Conservation (phyloP, 768 basidiomycete species). For the Amanita pseudoporphyria region DNA sequence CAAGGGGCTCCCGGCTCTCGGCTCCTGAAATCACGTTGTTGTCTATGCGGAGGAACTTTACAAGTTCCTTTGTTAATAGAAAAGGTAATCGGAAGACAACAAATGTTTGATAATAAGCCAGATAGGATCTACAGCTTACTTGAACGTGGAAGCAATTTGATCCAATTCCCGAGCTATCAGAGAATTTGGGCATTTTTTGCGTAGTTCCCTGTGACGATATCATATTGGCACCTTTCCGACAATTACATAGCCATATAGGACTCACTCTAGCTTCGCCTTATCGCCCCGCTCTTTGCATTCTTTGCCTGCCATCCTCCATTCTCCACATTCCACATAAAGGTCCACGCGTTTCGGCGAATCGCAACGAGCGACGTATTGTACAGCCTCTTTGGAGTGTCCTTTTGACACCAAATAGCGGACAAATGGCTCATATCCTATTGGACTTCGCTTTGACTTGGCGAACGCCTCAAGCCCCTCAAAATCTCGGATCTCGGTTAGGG, state of each 20-base stretch:
- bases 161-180: constrained; percentile 75
- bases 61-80: no score
- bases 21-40: no score
- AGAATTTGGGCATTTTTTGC: constrained; percentile 69
- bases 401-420: constrained; percentile 70
- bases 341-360: constrained; percentile 78
- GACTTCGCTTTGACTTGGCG: constrained; percentile 79
- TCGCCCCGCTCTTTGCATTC: constrained; percentile 89
- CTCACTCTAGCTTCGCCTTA: constrained; percentile 77
- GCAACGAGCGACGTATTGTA: constrained; percentile 70
- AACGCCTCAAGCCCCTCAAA: constrained; percentile 85
- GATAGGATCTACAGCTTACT: constrained; percentile 33
- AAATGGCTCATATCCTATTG: constrained; percentile 93
- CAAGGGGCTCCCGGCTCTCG: no score
- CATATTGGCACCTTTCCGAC: constrained; percentile 2
- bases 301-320: constrained; percentile 81
- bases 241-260: neutral
- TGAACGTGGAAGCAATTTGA: constrained; percentile 54
- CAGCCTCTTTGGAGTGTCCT: constrained; percentile 69
- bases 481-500: constrained; percentile 68
- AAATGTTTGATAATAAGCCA: no score
- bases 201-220: constrained; percentile 45
- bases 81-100: no score
- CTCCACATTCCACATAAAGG: constrained; percentile 82
- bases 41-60: no score